Evolutionary conservation across 257 asterid genomes (phyloP), one percentile per base, ranked within the genome.

Genomic region (Rubia yunnanensis): DNA sequence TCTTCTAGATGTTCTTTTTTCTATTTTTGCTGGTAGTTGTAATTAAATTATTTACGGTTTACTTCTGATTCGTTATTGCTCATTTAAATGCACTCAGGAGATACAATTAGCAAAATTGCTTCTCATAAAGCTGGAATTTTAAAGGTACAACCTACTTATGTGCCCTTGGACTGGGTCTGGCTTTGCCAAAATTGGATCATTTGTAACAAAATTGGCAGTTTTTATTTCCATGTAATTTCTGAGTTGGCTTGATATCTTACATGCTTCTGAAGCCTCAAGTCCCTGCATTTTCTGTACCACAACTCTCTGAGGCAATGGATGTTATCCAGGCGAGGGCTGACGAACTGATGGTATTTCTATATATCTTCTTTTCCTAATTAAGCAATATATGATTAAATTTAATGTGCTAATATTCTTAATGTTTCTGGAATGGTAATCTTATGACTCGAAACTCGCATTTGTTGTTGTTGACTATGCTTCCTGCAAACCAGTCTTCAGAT

Each of bases 61-160:
- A 22, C 26, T 27, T 32, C 44, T 22, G 27, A 63, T 20, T 36
- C 20, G 22, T 27, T 35, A 34, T 52, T 26, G 60, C 34, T 69
- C 68, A 35, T 46, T 65, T 53, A 56, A 46, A 41, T 38, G 38
- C 30, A 63, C 59, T 56, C 70, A 80, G 84, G 84, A 62, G 78
- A 84, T 76, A 88, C 95, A 26, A 80, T 88, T 54, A 81, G 46
- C 64, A 63, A 77, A 84, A 91, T 88, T 82, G 96, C 98, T 67
- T 84, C 95, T 73, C 98, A 91, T 69, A 91, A 91, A 79, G 96
- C 96, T 62, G 98, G 98, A 70, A 91, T 88, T 64, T 77, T 91
- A 54, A 91, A 88, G 96, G 98, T 91, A 74, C 65, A 49, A 23
- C 48, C 17, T 72, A 68, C 64, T 74, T 72, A 28, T 52, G 38